Conservation (phyloP, 2,329 filamentous ascomycete species). For the Sclerotinia glacialis region DNA sequence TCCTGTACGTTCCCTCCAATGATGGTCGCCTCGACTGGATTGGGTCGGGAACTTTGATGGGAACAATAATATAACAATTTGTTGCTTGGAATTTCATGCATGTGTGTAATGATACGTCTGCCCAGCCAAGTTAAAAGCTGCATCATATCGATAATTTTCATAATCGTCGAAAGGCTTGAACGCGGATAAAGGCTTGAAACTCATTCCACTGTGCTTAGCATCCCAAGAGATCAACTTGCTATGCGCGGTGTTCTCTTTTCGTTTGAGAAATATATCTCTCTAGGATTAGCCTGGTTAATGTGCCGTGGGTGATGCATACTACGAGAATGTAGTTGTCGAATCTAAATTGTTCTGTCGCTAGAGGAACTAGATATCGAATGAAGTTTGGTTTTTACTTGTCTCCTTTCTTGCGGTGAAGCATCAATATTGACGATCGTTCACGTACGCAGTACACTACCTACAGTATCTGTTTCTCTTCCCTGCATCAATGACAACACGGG, state of each 20-base stretch:
- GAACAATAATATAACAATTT: neutral
- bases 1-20: neutral
- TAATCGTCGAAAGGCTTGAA: neutral
- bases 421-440: neutral
- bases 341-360: neutral
- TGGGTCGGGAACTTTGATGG: too few species aligned
- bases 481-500: neutral
- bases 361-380: neutral
- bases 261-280: neutral
- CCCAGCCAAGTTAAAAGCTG: neutral
- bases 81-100: neutral
- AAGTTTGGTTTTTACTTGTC: neutral
- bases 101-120: neutral
- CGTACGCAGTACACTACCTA: neutral
- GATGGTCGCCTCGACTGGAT: neutral
- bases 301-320: neutral
- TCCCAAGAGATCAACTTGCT: neutral
- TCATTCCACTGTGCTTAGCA: neutral
- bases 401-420: neutral
- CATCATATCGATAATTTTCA: neutral
- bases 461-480: neutral
- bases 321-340: neutral
- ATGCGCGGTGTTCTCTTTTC: neutral
- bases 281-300: neutral
- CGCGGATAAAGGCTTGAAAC: neutral